phyloP scores from a whole-genome alignment of 139 green algal genomes.

The Yamagishiella unicocca region DNA sequence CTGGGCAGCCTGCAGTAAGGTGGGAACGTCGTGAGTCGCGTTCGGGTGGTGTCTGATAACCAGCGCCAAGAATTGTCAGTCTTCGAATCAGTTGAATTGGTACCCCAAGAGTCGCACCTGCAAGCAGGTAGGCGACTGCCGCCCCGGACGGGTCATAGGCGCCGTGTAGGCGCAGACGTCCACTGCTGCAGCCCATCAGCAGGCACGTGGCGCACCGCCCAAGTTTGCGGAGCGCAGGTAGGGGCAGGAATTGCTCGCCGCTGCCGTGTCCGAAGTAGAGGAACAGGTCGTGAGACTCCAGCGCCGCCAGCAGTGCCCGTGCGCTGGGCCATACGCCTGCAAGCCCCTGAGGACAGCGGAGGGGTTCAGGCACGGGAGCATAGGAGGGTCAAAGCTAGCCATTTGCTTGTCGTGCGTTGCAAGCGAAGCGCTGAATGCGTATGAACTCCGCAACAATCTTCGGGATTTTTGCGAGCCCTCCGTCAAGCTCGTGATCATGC shows the following conservation, averaged over 20 bases:
- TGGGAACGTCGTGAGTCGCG: not conserved
- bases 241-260: slow-evolving; percentile 86
- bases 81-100: not conserved
- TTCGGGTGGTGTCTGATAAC: not conserved
- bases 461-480: no score
- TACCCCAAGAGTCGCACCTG: slow-evolving; percentile 60
- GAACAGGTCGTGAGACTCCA: slow-evolving; percentile 81
- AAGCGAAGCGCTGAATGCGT: no score
- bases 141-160: slow-evolving; percentile 81
- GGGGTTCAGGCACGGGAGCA: no score
- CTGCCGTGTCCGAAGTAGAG: slow-evolving; percentile 95
- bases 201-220: slow-evolving; percentile 73
- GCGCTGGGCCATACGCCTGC: slow-evolving; percentile 57
- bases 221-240: slow-evolving; percentile 71
- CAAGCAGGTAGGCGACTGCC: slow-evolving; percentile 83
- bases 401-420: no score
- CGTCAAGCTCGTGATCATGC: no score
- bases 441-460: no score
- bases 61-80: not conserved
- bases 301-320: slow-evolving; percentile 60
- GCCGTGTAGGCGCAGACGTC: slow-evolving; percentile 65
- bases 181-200: slow-evolving; percentile 96
- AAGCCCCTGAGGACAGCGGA: slow-evolving; percentile 68
- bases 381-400: no score
- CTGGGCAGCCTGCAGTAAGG: slow-evolving; percentile 77